A percentile compares a stretch with the other conserved stretches of the same genome.
Conservation (phyloP, 495 filamentous ascomycete genomes). For the Margaritispora aquatica region DNA sequence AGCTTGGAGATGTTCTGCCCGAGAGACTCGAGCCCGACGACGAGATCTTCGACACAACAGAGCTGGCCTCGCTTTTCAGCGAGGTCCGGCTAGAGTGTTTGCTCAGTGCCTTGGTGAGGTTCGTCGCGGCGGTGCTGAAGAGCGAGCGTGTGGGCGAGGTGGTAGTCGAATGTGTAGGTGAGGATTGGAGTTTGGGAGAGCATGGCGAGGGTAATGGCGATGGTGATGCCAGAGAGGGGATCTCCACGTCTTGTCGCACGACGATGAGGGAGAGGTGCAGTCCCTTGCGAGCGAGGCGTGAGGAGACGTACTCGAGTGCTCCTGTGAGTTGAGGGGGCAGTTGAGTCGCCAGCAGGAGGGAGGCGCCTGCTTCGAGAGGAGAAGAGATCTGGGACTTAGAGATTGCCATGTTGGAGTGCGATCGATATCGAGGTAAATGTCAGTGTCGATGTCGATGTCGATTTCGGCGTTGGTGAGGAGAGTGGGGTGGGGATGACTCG, state of each 20-base stretch:
- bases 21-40: constrained; percentile 1
- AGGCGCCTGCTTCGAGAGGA: constrained; percentile 51
- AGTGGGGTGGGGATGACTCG: no score
- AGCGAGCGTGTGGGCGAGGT: constrained; percentile 15
- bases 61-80: not conserved
- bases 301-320: constrained; percentile 46
- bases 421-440: no score
- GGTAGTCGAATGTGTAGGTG: constrained; percentile 13
- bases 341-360: no score
- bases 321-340: constrained; percentile 36
- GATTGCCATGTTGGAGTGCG: constrained; percentile 16
- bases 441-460: no score
- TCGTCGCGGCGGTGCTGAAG: constrained; percentile 6
- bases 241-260: constrained; percentile 42
- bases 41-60: not conserved
- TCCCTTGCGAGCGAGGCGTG: constrained; percentile 38
- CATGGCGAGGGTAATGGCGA: constrained; percentile 6
- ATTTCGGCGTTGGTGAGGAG: not conserved
- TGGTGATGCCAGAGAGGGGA: constrained; percentile 25
- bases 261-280: constrained; percentile 42
- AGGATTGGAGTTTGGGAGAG: constrained; percentile 18
- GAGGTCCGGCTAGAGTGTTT: not conserved
- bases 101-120: constrained; percentile 4
- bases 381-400: constrained; percentile 44
- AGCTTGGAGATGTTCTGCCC: constrained; percentile 1